These are phyloP conservation scores for Castanea sativa DNA, from an alignment of 306 rosid species.

Conservation along the genomic window DNA sequence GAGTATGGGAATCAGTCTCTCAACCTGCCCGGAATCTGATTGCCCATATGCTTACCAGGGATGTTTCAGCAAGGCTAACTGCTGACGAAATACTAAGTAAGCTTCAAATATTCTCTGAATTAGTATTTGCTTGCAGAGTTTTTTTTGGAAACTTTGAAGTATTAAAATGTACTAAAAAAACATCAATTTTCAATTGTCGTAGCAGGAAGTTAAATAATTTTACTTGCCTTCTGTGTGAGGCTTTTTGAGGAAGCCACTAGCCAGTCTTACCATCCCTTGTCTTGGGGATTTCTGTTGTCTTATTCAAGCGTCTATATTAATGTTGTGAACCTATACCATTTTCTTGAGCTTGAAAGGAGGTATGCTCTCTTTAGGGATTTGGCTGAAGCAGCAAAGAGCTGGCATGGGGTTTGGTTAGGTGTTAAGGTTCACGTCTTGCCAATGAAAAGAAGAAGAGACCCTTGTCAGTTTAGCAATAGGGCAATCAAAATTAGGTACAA, in stretches of 20 bases:
- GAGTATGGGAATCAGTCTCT: slow-evolving; percentile 77
- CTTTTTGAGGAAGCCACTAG: background rate
- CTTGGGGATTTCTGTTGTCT: background rate
- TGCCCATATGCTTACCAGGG: slow-evolving; percentile 92
- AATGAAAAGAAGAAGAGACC: background rate
- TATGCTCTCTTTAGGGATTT: background rate
- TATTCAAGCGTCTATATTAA: background rate
- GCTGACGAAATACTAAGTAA: slow-evolving; percentile 95
- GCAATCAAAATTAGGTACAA: background rate
- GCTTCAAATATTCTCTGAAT: slow-evolving; percentile 25
- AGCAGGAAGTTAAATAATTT: background rate
- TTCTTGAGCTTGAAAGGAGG: background rate
- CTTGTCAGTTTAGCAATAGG: background rate
- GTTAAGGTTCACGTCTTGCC: background rate
- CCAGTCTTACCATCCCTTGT: background rate
- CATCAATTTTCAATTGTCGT: background rate
- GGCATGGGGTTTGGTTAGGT: background rate
- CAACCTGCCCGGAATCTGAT: slow-evolving; percentile 88
- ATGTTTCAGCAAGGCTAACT: slow-evolving; percentile 79
- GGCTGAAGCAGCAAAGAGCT: background rate
- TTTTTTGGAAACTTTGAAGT: background rate
- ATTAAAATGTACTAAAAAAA: background rate
- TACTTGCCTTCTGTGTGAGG: background rate
- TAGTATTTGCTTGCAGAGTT: background rate
- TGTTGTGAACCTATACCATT: background rate